These are phyloP conservation scores for Malbranchea zuffiana DNA, from an alignment of 2,329 filamentous ascomycete species.

Conservation along the genomic window DNA sequence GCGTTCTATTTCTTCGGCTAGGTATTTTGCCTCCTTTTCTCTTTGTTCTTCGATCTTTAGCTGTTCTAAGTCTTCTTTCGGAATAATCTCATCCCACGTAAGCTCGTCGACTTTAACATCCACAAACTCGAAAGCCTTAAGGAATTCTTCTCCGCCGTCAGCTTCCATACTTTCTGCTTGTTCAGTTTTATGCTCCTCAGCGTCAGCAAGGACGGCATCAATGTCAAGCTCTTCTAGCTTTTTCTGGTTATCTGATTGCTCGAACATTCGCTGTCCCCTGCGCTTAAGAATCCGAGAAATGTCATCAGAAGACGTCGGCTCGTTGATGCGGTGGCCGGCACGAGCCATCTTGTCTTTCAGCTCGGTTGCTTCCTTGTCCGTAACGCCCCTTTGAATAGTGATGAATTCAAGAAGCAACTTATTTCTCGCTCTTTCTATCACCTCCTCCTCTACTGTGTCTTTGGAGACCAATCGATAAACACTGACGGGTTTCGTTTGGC, in stretches of 20 bases:
- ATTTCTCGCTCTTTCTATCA: constrained; percentile 89
- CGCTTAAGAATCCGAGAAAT: constrained; percentile 95
- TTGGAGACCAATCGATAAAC: constrained; percentile 96
- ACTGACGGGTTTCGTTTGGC: constrained; percentile 89
- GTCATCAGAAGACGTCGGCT: constrained; percentile 83
- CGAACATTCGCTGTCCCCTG: constrained; percentile 98
- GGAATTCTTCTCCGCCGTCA: constrained; percentile 92
- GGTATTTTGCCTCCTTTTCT: constrained; percentile 69
- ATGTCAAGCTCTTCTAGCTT: constrained; percentile 91
- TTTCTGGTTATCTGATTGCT: constrained; percentile 91
- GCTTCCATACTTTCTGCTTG: constrained; percentile 89
- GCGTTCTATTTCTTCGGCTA: constrained; percentile 71
- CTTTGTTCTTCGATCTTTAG: constrained; percentile 84
- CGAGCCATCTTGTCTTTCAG: constrained; percentile 67
- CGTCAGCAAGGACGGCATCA: constrained; percentile 90
- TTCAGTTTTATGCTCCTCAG: constrained; percentile 93
- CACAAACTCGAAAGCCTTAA: constrained; percentile 80
- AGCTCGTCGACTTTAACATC: constrained; percentile 91
- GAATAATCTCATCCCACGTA: constrained; percentile 98
- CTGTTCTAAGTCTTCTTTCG: constrained; percentile 77
- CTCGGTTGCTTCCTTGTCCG: constrained; percentile 80
- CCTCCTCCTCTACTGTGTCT: constrained; percentile 96
- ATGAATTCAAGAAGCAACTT: constrained; percentile 96
- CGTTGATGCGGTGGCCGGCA: constrained; percentile 49
- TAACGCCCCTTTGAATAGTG: constrained; percentile 92